Base-by-base conservation (phyloP, 169 alveolate genomes). In the Amoebophrya sp. region DNA sequence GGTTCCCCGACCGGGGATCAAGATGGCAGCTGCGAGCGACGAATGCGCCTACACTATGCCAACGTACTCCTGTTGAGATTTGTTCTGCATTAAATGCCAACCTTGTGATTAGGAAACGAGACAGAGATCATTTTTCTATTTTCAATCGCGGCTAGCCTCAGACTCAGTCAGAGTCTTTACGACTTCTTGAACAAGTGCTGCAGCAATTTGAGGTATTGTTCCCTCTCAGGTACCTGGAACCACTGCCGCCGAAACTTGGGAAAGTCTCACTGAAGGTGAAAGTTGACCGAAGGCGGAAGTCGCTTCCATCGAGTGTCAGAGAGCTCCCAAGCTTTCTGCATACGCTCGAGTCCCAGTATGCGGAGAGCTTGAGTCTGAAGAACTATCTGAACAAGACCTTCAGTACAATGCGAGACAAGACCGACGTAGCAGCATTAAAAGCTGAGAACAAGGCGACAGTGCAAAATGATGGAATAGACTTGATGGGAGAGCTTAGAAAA, bases 21-120 rank as follows among this genome's bases (percentile, higher is more conserved):
- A 65, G 83, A 65, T 65, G 83, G 83, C 83, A 6, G 83, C 83
- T 0, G 83, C 83, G 39, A 65, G 83, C n/a, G 83, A 65, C 83
- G 83, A 65, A 26, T 65, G 83, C 26, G 83, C 83, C 83, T 65
- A 65, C 26, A 65, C 83, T 0, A 1, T 65, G 83, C 83, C 83
- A 65, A 65, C 83, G 83, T 65, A 65, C 1, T 6, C 10, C n/a
- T 65, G 2, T 47, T n/a, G n/a, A n/a, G n/a, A n/a, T n/a, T n/a
- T n/a, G n/a, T n/a, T n/a, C n/a, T n/a, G n/a, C n/a, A n/a, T n/a
- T n/a, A n/a, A n/a, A n/a, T n/a, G n/a, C n/a, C n/a, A n/a, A n/a
- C n/a, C n/a, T n/a, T n/a, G n/a, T n/a, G n/a, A n/a, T n/a, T n/a
- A n/a, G n/a, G n/a, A n/a, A n/a, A n/a, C n/a, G n/a, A n/a, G n/a